These are phyloP conservation scores for Cajanus cajan DNA, from an alignment of 306 rosid species.

Conservation along the genomic window DNA sequence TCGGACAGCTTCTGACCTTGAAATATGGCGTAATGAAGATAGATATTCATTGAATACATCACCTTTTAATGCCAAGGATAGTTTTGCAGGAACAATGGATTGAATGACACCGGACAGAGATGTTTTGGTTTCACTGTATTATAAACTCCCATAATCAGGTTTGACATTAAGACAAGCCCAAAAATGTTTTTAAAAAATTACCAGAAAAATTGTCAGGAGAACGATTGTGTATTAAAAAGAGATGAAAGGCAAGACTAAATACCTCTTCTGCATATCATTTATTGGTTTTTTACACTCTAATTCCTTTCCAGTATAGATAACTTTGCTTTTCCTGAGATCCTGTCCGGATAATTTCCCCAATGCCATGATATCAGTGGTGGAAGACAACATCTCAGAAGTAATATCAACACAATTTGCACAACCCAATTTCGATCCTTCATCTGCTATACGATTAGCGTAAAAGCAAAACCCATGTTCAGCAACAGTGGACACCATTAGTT, in stretches of 20 bases:
- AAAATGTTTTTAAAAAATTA: background rate
- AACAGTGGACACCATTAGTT: constrained; percentile 57
- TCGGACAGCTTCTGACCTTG: constrained; percentile 72
- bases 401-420: constrained; percentile 47
- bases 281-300: constrained; percentile 39
- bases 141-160: constrained; percentile 26
- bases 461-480: constrained; percentile 79
- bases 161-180: constrained; percentile 13
- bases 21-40: constrained; percentile 63
- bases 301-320: constrained; percentile 39
- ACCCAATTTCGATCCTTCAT: constrained; percentile 49
- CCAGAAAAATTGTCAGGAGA: background rate
- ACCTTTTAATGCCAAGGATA: constrained; percentile 51
- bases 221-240: background rate
- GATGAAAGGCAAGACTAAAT: constrained; percentile 29
- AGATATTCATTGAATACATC: constrained; percentile 63
- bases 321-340: constrained; percentile 31
- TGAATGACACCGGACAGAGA: constrained; percentile 45
- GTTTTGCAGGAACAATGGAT: constrained; percentile 60
- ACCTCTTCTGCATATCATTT: constrained; percentile 50
- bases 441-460: constrained; percentile 57
- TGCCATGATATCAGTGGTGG: constrained; percentile 49
- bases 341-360: constrained; percentile 56
- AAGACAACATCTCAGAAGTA: constrained; percentile 65
- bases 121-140: constrained; percentile 58